Conservation (phyloP, 2,329 filamentous ascomycete genomes). For the Bertia moriformis region DNA sequence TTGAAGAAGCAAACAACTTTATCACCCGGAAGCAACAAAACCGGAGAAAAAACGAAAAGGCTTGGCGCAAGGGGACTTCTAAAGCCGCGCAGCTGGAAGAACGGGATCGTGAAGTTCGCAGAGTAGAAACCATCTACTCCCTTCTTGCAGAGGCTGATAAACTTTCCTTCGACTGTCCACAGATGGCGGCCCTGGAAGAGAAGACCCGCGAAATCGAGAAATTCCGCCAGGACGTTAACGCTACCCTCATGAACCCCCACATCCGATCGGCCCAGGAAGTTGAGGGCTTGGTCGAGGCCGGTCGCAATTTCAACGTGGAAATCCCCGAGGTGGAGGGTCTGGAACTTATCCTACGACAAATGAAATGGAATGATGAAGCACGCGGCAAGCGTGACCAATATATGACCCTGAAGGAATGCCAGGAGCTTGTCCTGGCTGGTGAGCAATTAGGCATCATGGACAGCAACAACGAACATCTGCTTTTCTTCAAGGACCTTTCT, state of each 20-base stretch:
- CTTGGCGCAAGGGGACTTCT: slow-evolving; percentile 59
- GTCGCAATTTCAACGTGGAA: slow-evolving; percentile 78
- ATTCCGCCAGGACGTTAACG: slow-evolving; percentile 65
- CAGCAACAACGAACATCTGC: slow-evolving; percentile 62
- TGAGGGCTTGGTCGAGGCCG: slow-evolving; percentile 80
- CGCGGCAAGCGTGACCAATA: slow-evolving; percentile 46
- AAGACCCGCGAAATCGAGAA: slow-evolving; percentile 70
- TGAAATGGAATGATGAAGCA: slow-evolving; percentile 77
- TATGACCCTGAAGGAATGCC: slow-evolving; percentile 65
- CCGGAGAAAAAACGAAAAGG: slow-evolving; percentile 83
- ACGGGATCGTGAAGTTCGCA: slow-evolving; percentile 68
- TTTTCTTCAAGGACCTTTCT: slow-evolving; percentile 62
- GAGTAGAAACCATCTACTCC: slow-evolving; percentile 74
- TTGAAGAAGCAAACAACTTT: slow-evolving; percentile 91
- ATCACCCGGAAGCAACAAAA: slow-evolving; percentile 96
- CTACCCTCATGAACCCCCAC: slow-evolving; percentile 52
- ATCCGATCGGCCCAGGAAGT: slow-evolving; percentile 57
- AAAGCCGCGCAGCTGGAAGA: slow-evolving; percentile 76
- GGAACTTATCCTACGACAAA: slow-evolving; percentile 65
- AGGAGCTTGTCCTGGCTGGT: slow-evolving; percentile 64
- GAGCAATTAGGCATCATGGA: slow-evolving; percentile 58
- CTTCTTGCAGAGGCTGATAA: slow-evolving; percentile 71
- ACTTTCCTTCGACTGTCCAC: slow-evolving; percentile 83
- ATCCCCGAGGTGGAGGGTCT: slow-evolving; percentile 76
- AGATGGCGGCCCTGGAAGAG: slow-evolving; percentile 74